These are phyloP conservation scores for Wickerhamiella cacticola DNA, from an alignment of 805 yeast genomes.

Conservation along the genomic window DNA sequence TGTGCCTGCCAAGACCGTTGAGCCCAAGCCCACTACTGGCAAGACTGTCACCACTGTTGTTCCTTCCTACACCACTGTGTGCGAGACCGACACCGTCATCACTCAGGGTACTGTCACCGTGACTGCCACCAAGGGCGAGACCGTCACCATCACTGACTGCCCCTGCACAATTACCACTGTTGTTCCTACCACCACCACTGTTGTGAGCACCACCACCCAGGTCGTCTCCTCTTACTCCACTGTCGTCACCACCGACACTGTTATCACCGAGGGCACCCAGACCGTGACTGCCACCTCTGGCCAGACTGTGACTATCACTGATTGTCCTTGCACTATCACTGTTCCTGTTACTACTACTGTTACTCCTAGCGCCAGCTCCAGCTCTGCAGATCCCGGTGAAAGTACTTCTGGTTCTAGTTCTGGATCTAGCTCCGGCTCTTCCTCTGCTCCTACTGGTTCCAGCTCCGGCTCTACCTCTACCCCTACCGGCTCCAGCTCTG, in stretches of 20 bases:
- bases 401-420: too few species aligned
- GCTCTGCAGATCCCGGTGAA: too few species aligned
- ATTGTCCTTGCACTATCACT: not conserved
- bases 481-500: too few species aligned
- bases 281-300: not conserved
- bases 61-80: not conserved
- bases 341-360: too few species aligned
- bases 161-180: not conserved
- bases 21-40: too few species aligned
- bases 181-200: conserved; percentile 2
- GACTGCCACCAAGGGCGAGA: conserved; percentile 3
- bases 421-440: too few species aligned
- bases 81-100: not conserved
- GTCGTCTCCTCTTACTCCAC: not conserved
- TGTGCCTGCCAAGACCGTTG: conserved; percentile 8
- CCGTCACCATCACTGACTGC: not conserved
- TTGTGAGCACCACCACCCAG: not conserved
- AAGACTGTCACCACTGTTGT: conserved; percentile 3
- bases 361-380: too few species aligned
- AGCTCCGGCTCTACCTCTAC: too few species aligned
- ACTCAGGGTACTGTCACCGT: not conserved
- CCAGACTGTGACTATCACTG: not conserved
- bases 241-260: not conserved
- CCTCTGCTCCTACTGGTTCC: too few species aligned
- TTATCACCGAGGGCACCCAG: not conserved